Evolutionary conservation across 345 rosid genomes (phyloP).

Genomic region (Euphorbia tirucalli): DNA sequence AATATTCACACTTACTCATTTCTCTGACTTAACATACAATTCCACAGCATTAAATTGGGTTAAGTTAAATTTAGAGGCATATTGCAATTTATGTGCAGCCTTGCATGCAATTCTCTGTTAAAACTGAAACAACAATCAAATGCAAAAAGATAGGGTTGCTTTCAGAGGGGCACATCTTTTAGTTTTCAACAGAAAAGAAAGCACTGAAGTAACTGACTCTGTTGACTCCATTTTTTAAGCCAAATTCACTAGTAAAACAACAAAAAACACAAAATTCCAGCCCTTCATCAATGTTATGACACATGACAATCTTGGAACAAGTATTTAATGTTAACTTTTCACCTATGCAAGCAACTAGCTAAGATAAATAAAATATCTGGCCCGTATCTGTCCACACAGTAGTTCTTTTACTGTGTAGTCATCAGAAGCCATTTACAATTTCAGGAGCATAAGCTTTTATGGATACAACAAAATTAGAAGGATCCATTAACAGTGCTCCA

Average conservation of each 20-base stretch:
- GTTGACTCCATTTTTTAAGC: background rate
- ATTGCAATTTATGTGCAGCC: background rate
- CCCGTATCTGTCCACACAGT: constrained; percentile 96
- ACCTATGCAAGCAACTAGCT: background rate
- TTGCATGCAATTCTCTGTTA: background rate
- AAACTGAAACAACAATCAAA: background rate
- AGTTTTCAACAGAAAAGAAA: background rate
- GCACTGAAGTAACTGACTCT: background rate
- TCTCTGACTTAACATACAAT: background rate
- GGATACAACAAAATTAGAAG: constrained; percentile 7
- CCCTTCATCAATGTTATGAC: background rate
- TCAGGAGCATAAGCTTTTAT: constrained; percentile 59
- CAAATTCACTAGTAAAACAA: background rate
- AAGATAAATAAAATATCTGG: constrained; percentile 41
- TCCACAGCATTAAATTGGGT: background rate
- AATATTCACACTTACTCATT: background rate
- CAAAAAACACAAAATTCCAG: background rate
- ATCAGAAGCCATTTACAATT: constrained; percentile 65
- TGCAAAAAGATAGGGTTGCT: background rate
- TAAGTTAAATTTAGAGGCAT: no score
- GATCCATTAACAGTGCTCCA: constrained; percentile 18
- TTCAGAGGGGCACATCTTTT: background rate
- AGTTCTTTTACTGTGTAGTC: constrained; percentile 60
- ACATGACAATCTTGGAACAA: background rate
- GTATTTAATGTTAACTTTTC: background rate